Evolutionary conservation across 495 filamentous ascomycete species (phyloP).

Genomic region (Amphirosellinia nigrospora): DNA sequence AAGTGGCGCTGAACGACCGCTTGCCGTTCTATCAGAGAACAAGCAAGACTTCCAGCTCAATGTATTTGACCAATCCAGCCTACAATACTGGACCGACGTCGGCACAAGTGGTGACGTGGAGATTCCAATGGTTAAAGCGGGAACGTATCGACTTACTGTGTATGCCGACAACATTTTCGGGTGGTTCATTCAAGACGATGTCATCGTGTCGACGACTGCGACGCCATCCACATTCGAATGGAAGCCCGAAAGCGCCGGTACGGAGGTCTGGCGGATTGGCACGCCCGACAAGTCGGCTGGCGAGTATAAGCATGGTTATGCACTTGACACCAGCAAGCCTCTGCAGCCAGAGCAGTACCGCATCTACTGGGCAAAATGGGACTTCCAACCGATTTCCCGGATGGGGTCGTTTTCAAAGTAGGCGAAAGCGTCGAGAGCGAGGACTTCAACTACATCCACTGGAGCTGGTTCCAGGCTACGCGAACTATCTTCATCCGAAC

Average conservation of each 20-base stretch:
- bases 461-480: slow-evolving; percentile 52
- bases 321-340: slow-evolving; percentile 50
- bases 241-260: slow-evolving; percentile 56
- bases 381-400: slow-evolving; percentile 62
- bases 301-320: slow-evolving; percentile 60
- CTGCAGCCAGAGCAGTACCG: slow-evolving; percentile 56
- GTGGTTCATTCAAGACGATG: slow-evolving; percentile 42
- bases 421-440: slow-evolving; percentile 45
- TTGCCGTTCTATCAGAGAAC: slow-evolving; percentile 59
- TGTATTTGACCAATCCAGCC: slow-evolving; percentile 50
- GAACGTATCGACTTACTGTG: slow-evolving; percentile 59
- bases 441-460: slow-evolving; percentile 60
- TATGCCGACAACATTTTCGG: slow-evolving; percentile 65
- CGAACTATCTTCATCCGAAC: slow-evolving; percentile 35
- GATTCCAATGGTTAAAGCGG: slow-evolving; percentile 56
- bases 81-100: slow-evolving; percentile 65
- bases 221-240: slow-evolving; percentile 40
- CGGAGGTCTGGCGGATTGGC: slow-evolving; percentile 61
- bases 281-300: slow-evolving; percentile 61
- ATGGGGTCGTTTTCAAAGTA: slow-evolving; percentile 54
- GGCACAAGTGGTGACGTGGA: slow-evolving; percentile 49
- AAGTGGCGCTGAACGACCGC: slow-evolving; percentile 46
- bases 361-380: slow-evolving; percentile 63
- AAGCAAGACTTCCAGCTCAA: slow-evolving; percentile 65
- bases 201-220: slow-evolving; percentile 39